phyloP scores from a whole-genome alignment of 2,329 filamentous ascomycete genomes.

The Coniochaeta ligniaria region DNA sequence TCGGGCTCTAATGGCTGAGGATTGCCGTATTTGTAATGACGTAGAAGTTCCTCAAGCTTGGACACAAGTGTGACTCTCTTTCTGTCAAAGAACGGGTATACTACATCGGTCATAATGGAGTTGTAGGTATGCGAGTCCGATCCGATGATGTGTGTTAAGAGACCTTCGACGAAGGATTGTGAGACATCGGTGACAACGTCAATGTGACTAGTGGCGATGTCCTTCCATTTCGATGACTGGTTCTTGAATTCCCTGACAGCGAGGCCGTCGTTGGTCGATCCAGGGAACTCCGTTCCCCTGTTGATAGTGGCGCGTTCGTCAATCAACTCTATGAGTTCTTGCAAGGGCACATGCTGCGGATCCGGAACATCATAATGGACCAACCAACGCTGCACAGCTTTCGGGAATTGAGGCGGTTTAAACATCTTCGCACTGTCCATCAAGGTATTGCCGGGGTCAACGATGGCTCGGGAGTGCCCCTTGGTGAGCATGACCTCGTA shows the following conservation, averaged over 20 bases:
- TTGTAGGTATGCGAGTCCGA: not conserved
- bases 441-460: not conserved
- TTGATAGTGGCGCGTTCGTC: not conserved
- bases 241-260: not conserved
- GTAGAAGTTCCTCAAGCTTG: not conserved
- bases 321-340: not conserved
- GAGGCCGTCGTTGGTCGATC: not conserved
- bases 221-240: not conserved
- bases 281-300: not conserved
- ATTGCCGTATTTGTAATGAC: not conserved
- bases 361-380: not conserved
- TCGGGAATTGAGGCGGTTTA: not conserved
- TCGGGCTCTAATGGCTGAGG: not conserved
- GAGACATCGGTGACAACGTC: not conserved
- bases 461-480: not conserved
- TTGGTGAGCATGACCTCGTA: not conserved
- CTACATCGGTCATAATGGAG: not conserved
- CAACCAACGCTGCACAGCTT: not conserved
- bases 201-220: not conserved
- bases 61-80: not conserved
- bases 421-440: too few relatives aligned
- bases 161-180: not conserved
- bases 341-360: not conserved
- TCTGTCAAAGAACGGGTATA: not conserved
- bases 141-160: too few relatives aligned